Evolutionary conservation across 495 filamentous ascomycete genomes (phyloP).

Genomic region (Lasiosphaeria miniovina): DNA sequence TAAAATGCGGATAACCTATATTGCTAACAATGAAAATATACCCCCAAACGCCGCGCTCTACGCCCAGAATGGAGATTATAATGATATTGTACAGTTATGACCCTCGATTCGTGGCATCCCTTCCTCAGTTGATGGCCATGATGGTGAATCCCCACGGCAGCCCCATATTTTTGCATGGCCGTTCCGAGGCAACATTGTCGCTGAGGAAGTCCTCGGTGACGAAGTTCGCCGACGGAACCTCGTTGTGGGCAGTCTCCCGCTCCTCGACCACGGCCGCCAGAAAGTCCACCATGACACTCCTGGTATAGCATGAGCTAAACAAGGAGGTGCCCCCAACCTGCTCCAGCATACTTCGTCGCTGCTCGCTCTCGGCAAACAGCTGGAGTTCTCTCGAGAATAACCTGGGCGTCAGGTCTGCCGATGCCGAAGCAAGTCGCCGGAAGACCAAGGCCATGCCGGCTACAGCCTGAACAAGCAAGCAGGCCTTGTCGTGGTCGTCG

Average conservation of each 20-base stretch:
- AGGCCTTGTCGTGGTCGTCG: slow-evolving; percentile 26
- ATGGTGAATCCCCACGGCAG: slow-evolving; percentile 38
- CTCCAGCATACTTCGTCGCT: slow-evolving; percentile 24
- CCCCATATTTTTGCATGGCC: slow-evolving; percentile 32
- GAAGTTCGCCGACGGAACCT: slow-evolving; percentile 10
- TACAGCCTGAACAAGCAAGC: slow-evolving; percentile 28
- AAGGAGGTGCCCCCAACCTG: slow-evolving; percentile 18
- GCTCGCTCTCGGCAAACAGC: slow-evolving; percentile 32
- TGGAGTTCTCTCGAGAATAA: slow-evolving; percentile 25
- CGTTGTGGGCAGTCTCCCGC: slow-evolving; percentile 3
- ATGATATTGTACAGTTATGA: slow-evolving; percentile 12
- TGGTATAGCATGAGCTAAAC: slow-evolving; percentile 26
- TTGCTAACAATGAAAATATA: slow-evolving; percentile 5
- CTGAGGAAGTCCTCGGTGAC: slow-evolving; percentile 19
- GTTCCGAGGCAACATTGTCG: slow-evolving; percentile 25
- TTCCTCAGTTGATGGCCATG: slow-evolving; percentile 30
- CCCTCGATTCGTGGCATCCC: not conserved
- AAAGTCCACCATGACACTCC: slow-evolving; percentile 19
- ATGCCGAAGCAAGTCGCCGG: slow-evolving; percentile 10
- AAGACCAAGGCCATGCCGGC: slow-evolving; percentile 30
- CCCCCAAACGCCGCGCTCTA: slow-evolving; percentile 23
- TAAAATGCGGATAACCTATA: not conserved
- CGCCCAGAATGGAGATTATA: slow-evolving; percentile 18
- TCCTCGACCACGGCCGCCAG: slow-evolving; percentile 21
- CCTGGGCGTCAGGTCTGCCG: slow-evolving; percentile 6